phyloP scores from a whole-genome alignment of 2,329 filamentous ascomycete genomes.

The Beauveria pseudobassiana region DNA sequence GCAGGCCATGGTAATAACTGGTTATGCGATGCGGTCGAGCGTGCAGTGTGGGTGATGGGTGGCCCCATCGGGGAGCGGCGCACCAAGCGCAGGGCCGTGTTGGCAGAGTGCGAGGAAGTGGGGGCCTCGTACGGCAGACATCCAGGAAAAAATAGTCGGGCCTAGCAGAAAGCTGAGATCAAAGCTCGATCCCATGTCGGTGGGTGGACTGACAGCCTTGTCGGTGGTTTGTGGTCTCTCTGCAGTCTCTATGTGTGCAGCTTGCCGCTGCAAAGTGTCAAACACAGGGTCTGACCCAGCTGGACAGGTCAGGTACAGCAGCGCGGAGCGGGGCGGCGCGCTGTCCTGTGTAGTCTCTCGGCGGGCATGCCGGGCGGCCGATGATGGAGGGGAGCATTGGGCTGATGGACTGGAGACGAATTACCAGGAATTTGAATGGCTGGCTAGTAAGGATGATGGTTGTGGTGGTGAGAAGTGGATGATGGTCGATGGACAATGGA shows the following conservation, averaged over 20 bases:
- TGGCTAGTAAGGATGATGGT: not conserved
- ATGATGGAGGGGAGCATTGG: not conserved
- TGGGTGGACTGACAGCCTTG: not conserved
- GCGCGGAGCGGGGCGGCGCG: not conserved
- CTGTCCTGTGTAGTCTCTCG: not conserved
- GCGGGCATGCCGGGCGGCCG: slow-evolving; percentile 2
- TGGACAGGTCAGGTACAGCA: not conserved
- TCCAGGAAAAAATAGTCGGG: not conserved
- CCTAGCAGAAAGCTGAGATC: not conserved
- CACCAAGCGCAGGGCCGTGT: not conserved
- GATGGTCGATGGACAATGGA: not conserved
- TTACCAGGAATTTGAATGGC: not conserved
- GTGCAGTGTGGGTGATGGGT: not conserved
- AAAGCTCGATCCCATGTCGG: not conserved
- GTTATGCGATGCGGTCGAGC: not conserved
- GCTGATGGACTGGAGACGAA: not conserved
- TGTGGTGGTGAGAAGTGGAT: not conserved
- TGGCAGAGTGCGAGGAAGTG: not conserved
- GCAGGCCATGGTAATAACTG: not conserved
- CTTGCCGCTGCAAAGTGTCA: not conserved
- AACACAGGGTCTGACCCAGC: not conserved
- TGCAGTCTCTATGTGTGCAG: not conserved
- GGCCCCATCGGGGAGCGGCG: not conserved
- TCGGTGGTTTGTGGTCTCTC: no score
- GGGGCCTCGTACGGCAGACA: not conserved